Percentiles rank a stretch among this genome's conserved stretches.
Conservation (phyloP, 768 basidiomycete genomes). For the Naganishia friedmannii region DNA sequence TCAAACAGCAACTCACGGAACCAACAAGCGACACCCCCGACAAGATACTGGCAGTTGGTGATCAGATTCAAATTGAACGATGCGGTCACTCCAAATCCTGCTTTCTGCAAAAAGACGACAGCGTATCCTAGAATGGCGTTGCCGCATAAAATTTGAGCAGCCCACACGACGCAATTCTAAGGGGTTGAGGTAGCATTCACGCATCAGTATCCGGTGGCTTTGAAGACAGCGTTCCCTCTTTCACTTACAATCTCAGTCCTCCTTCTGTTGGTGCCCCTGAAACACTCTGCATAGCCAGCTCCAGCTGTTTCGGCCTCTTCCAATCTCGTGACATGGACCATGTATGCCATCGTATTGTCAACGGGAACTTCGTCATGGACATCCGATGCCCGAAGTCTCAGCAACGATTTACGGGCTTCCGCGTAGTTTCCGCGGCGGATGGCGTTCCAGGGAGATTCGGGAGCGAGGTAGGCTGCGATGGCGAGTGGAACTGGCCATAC, state of each 20-base stretch:
- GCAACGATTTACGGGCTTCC: constrained; percentile 45
- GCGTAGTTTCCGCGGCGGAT: constrained; percentile 42
- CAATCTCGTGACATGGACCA: constrained; percentile 39
- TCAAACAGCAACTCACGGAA: constrained; percentile 5
- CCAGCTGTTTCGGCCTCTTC: constrained; percentile 39
- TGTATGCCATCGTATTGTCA: constrained; percentile 34
- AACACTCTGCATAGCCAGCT: constrained; percentile 44
- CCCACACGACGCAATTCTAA: constrained; percentile 1
- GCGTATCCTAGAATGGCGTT: constrained; percentile 38
- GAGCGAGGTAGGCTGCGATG: constrained; percentile 44
- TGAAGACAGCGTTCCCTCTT: background rate
- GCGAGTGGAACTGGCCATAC: constrained; percentile 50
- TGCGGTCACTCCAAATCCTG: background rate
- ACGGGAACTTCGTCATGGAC: background rate
- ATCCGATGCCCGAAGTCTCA: constrained; percentile 31
- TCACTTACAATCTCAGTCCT: constrained; percentile 55
- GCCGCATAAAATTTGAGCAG: constrained; percentile 33
- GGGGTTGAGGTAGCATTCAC: constrained; percentile 10
- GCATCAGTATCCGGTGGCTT: background rate
- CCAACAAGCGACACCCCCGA: constrained; percentile 23
- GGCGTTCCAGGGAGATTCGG: constrained; percentile 41
- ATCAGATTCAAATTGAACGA: constrained; percentile 16
- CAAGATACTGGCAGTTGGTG: background rate
- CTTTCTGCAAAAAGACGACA: constrained; percentile 33
- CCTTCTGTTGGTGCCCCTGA: constrained; percentile 39